Percentiles rank a stretch among this genome's conserved stretches.
Evolutionary conservation across 306 rosid species (phyloP).

Genomic region (Cajanus cajan): DNA sequence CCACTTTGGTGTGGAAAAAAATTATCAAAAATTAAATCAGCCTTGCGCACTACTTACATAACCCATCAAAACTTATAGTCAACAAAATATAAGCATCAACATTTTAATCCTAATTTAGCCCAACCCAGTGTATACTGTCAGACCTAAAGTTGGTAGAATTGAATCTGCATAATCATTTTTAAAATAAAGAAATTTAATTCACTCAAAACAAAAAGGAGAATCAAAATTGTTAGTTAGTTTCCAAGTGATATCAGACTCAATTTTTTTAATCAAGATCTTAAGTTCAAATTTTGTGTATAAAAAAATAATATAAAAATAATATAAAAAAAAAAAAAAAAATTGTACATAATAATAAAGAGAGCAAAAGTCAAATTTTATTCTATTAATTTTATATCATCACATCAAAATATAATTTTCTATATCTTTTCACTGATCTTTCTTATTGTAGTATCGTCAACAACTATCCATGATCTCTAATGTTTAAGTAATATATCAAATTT

Average conservation of each 20-base stretch:
- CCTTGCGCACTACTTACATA: not conserved
- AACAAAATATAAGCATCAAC: not conserved
- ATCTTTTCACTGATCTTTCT: too few species aligned
- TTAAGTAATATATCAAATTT: not conserved
- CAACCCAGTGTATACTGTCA: not conserved
- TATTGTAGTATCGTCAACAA: not conserved
- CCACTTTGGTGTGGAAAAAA: not conserved
- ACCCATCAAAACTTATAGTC: not conserved
- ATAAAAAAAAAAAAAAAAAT: too few species aligned
- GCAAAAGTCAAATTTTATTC: not conserved
- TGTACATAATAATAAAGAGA: not conserved
- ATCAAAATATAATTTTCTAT: not conserved
- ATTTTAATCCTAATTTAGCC: not conserved
- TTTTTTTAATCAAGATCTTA: too few species aligned
- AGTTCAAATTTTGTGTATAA: too few species aligned
- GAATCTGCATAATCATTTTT: not conserved
- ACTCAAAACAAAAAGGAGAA: not conserved
- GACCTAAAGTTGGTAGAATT: not conserved
- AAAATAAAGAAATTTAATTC: not conserved
- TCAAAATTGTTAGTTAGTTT: too few species aligned
- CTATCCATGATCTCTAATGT: not conserved
- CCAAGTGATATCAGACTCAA: too few species aligned
- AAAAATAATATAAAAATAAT: too few species aligned
- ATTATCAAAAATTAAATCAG: not conserved
- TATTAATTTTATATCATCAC: not conserved